phyloP scores from a whole-genome alignment of 352 stramenopile genomes.

The Blastocystis sp. region DNA sequence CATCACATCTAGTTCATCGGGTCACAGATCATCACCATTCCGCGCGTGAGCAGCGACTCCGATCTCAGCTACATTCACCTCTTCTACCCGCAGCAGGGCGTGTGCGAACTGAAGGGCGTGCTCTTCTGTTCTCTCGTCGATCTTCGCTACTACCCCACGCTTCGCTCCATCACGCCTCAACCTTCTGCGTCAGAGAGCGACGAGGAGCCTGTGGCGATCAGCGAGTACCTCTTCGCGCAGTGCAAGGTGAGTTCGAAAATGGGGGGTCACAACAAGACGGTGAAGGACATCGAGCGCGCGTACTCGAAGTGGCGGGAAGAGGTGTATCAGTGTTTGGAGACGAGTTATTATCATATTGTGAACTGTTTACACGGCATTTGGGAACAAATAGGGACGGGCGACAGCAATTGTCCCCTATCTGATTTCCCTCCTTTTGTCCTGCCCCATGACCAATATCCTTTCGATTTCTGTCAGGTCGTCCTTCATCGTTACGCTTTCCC shows the following conservation, averaged over 20 bases:
- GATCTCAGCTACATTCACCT: constrained; percentile 39
- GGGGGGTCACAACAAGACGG: neutral
- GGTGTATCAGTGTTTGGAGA: neutral
- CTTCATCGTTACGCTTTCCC: too few relatives aligned
- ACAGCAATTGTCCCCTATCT: neutral
- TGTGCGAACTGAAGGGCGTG: constrained; percentile 27
- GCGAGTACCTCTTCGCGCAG: constrained; percentile 15
- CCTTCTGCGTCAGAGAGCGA: neutral
- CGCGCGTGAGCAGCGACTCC: neutral
- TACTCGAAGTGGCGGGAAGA: neutral
- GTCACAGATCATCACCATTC: constrained; percentile 44
- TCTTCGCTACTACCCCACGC: constrained; percentile 1
- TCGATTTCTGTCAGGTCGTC: neutral
- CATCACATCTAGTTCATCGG: constrained; percentile 37
- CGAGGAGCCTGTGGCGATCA: constrained; percentile 10
- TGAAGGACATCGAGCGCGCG: neutral
- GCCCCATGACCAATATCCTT: neutral
- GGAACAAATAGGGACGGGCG: neutral
- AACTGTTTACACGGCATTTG: constrained; percentile 23
- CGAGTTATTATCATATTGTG: neutral
- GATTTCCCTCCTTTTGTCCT: too few relatives aligned
- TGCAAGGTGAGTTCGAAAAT: constrained; percentile 21
- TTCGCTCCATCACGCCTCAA: neutral
- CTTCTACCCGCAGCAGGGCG: constrained; percentile 41
- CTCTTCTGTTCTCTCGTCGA: constrained; percentile 53